Evolutionary conservation across 2,329 filamentous ascomycete genomes (phyloP), one percentile per base, ranked within the genome.

Genomic region (Hymenoscyphus repandus): DNA sequence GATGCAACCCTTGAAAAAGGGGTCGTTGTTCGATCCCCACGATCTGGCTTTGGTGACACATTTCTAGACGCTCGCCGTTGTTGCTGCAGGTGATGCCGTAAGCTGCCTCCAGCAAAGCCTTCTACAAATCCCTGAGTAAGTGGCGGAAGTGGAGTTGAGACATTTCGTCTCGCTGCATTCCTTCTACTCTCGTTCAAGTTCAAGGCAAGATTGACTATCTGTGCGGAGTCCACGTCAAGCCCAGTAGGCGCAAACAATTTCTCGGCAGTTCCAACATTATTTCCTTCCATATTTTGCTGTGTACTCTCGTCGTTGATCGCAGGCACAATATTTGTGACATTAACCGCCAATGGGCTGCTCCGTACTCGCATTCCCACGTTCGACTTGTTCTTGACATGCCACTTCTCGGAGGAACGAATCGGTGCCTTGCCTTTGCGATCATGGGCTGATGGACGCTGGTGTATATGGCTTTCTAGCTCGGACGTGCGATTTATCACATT

Each of bases 171-270:
- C 67, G 72, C 81, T 54, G 74, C 87, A 69, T 76, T 77, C 64
- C 82, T 81, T 57, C 83, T 81, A 63, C 85, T 88, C 68, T 96
- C 90, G 71, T 88, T 95, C 45, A 97, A 70, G 57, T 86, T 93
- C 60, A 97, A 71, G 1, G 92, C 92, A 79, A 97, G 88, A 63
- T 90, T 90, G 38, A 97, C 90, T 57, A 97, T 95, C 68, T 96
- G 88, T 3, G 86, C 82, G 6, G 91, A 86, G 63, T 96, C 91
- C 53, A 86, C 77, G 61, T 90, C 82, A 17, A 87, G 66, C 5
- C 68, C 60, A 12, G 65, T 56, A 17, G 47, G 20, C 18, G 45
- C 46, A 43, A 48, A 3, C 31, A 50, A 59, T 22, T 36, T 40
- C 20, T 20, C 33, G 2, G 46, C 11, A 30, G 30, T 41, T 7